Percentiles rank a stretch among this genome's conserved stretches.
Evolutionary conservation across 345 rosid genomes (phyloP).

Genomic region (Firmiana major): DNA sequence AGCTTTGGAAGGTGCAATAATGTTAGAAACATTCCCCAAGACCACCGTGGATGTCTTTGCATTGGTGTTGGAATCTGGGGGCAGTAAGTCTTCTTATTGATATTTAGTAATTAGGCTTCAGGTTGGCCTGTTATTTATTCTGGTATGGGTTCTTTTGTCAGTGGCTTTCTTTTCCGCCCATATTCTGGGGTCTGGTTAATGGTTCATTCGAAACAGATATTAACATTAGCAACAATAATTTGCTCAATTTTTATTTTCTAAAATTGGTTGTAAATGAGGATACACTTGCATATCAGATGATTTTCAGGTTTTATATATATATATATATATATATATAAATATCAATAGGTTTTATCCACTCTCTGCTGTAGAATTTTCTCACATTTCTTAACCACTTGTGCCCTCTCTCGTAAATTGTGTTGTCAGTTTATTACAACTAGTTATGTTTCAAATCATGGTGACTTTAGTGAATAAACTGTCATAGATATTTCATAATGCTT

Average conservation of each 20-base stretch:
- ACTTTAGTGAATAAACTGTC: not conserved
- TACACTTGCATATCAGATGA: not conserved
- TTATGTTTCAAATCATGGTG: not conserved
- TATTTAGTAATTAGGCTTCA: not conserved
- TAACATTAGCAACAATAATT: not conserved
- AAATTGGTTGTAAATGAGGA: not conserved
- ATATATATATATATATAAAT: not conserved
- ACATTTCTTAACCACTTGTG: not conserved
- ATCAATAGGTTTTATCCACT: not conserved
- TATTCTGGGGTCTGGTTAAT: not conserved
- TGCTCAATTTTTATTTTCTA: not conserved
- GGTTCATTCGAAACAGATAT: not conserved
- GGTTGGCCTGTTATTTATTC: constrained; percentile 5
- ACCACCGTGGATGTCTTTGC: constrained; percentile 96
- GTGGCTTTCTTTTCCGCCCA: not conserved
- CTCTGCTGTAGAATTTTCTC: not conserved
- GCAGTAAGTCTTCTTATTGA: constrained; percentile 55
- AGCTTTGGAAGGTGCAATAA: constrained; percentile 85
- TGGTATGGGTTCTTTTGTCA: not conserved
- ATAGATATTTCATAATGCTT: not conserved
- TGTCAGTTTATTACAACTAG: not conserved
- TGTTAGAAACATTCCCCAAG: constrained; percentile 84
- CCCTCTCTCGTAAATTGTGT: not conserved
- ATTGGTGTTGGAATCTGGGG: constrained; percentile 92
- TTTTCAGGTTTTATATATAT: not conserved